These are phyloP conservation scores for Sindora glabra DNA, from an alignment of 306 rosid genomes.

Conservation along the genomic window DNA sequence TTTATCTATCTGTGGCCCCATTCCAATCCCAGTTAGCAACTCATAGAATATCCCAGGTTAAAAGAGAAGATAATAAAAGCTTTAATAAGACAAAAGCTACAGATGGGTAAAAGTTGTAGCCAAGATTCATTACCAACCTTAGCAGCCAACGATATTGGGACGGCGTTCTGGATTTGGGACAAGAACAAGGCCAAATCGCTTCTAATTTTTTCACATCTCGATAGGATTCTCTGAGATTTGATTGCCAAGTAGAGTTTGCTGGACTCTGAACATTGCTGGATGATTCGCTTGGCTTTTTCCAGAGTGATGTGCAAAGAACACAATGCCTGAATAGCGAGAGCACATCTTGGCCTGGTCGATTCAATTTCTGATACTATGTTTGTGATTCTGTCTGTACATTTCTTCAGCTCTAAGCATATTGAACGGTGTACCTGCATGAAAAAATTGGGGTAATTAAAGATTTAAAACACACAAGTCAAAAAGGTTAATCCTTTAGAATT, in stretches of 20 bases:
- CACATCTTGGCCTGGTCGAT: slow-evolving; percentile 44
- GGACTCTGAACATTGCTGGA: slow-evolving; percentile 40
- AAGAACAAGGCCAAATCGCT: slow-evolving; percentile 27
- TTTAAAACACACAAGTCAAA: too few relatives aligned
- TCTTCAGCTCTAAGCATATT: slow-evolving; percentile 41
- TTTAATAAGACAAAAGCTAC: too few relatives aligned
- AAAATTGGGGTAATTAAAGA: not conserved
- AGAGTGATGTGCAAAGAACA: slow-evolving; percentile 34
- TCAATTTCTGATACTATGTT: slow-evolving; percentile 31
- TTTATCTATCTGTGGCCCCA: slow-evolving; percentile 40
- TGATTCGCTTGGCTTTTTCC: slow-evolving; percentile 37
- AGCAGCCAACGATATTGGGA: slow-evolving; percentile 38
- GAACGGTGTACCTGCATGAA: slow-evolving; percentile 40
- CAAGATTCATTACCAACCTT: slow-evolving; percentile 32
- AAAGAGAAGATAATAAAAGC: not conserved
- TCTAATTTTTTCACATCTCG: slow-evolving; percentile 41
- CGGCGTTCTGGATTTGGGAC: slow-evolving; percentile 39
- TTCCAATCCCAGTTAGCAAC: not conserved
- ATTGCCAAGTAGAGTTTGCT: slow-evolving; percentile 62
- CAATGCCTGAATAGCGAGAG: slow-evolving; percentile 31
- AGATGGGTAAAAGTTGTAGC: too few relatives aligned
- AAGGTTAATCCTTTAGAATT: too few relatives aligned
- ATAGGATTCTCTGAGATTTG: slow-evolving; percentile 28
- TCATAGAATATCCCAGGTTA: not conserved
- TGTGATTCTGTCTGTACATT: slow-evolving; percentile 29